Conservation (phyloP, 2,329 filamentous ascomycete species). For the Aspergillus viridinutans region DNA sequence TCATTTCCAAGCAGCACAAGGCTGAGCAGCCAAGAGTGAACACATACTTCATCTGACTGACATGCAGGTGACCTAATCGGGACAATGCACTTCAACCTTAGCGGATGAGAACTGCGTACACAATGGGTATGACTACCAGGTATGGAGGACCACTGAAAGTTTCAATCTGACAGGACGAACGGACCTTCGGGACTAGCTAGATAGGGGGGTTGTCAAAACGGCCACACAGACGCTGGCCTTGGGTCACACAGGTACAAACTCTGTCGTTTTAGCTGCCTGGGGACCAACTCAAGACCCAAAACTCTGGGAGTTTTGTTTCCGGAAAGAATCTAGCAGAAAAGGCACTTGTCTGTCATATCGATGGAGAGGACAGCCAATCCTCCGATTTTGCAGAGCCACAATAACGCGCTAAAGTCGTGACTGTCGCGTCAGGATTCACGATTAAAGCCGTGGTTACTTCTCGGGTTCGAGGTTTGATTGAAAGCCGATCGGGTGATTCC, state of each 20-base stretch:
- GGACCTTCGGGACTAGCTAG: background rate
- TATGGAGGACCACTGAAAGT: background rate
- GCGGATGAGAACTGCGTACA: background rate
- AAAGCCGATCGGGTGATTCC: background rate
- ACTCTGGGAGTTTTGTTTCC: too few species aligned
- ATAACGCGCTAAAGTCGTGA: background rate
- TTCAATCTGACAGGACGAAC: background rate
- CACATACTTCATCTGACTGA: background rate
- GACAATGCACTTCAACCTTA: background rate
- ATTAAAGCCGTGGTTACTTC: background rate
- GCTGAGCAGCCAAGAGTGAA: background rate
- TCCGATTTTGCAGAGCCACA: background rate
- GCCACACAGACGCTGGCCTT: background rate
- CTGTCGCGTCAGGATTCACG: too few species aligned
- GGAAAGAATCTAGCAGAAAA: background rate
- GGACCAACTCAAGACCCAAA: background rate
- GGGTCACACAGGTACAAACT: background rate
- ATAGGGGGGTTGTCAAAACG: background rate
- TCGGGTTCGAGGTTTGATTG: background rate
- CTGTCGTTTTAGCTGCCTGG: background rate
- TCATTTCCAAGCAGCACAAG: background rate
- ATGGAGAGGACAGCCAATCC: background rate
- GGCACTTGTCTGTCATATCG: background rate
- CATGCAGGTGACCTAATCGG: background rate
- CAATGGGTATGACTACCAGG: background rate